Evolutionary conservation across 2,329 filamentous ascomycete species (phyloP).

Genomic region (Talaromyces sp.): DNA sequence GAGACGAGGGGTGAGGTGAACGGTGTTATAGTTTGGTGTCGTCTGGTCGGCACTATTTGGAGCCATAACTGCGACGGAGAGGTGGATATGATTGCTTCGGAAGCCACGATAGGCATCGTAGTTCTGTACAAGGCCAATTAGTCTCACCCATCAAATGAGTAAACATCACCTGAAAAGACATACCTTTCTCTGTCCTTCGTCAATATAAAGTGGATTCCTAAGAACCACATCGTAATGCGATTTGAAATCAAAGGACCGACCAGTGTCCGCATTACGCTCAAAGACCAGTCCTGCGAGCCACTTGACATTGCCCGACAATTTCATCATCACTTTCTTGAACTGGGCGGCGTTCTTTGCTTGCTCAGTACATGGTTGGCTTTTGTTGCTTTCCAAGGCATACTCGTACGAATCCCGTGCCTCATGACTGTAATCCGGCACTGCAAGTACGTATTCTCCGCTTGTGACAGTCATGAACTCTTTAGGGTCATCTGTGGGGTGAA

Average conservation of each 20-base stretch:
- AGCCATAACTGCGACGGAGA: slow-evolving; percentile 86
- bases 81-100: slow-evolving; percentile 90
- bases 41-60: slow-evolving; percentile 76
- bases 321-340: slow-evolving; percentile 99
- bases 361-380: slow-evolving; percentile 54
- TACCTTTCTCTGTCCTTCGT: slow-evolving; percentile 48
- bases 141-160: background rate
- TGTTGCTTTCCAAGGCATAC: slow-evolving; percentile 46
- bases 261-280: slow-evolving; percentile 70
- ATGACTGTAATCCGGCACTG: slow-evolving; percentile 87
- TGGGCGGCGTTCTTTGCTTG: slow-evolving; percentile 69
- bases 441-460: slow-evolving; percentile 90
- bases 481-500: slow-evolving; percentile 80
- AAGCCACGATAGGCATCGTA: slow-evolving; percentile 98
- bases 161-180: slow-evolving; percentile 17
- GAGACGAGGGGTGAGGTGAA: slow-evolving; percentile 90
- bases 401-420: slow-evolving; percentile 65
- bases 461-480: slow-evolving; percentile 93
- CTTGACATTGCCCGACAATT: slow-evolving; percentile 90
- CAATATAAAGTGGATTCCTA: slow-evolving; percentile 71
- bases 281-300: slow-evolving; percentile 91
- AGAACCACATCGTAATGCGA: slow-evolving; percentile 89
- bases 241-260: slow-evolving; percentile 79
- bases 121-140: slow-evolving; percentile 26
- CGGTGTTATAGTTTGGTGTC: slow-evolving; percentile 90